phyloP scores from a whole-genome alignment of 179 eudicot species.

The Corrigiola litoralis region DNA sequence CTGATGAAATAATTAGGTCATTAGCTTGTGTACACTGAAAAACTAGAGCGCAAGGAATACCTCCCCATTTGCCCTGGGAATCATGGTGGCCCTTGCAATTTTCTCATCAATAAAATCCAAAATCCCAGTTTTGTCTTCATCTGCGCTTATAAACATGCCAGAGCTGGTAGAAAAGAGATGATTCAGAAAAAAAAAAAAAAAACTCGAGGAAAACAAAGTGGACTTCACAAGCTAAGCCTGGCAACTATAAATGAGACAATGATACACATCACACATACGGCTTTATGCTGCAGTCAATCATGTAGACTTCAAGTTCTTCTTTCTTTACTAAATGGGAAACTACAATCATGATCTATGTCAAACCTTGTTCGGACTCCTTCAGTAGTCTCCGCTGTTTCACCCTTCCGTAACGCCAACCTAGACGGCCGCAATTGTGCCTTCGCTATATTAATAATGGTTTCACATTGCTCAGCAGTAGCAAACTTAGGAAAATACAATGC shows the following conservation, averaged over 20 bases:
- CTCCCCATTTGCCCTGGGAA: slow-evolving; percentile 88
- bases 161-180: slow-evolving; percentile 46
- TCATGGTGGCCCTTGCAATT: slow-evolving; percentile 90
- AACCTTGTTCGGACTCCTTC: slow-evolving; percentile 89
- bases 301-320: not conserved
- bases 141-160: slow-evolving; percentile 86
- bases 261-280: too few species aligned
- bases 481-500: slow-evolving; percentile 75
- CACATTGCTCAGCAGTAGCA: slow-evolving; percentile 80
- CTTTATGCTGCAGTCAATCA: slow-evolving; percentile 1
- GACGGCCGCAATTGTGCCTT: slow-evolving; percentile 66
- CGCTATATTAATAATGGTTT: slow-evolving; percentile 56
- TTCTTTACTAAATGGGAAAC: not conserved
- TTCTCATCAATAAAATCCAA: slow-evolving; percentile 78
- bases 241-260: not conserved
- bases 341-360: not conserved
- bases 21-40: not conserved
- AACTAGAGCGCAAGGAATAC: slow-evolving; percentile 31
- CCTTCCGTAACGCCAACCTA: slow-evolving; percentile 74
- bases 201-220: not conserved
- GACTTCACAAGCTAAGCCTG: not conserved
- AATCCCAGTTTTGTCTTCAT: slow-evolving; percentile 83
- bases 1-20: not conserved
- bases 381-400: slow-evolving; percentile 79
- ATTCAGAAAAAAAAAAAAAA: slow-evolving; percentile 14